Percentiles rank a stretch among this genome's conserved stretches.
These are phyloP conservation scores for Sarocladium kiliense DNA, from an alignment of 2,329 filamentous ascomycete genomes.

Conservation along the genomic window DNA sequence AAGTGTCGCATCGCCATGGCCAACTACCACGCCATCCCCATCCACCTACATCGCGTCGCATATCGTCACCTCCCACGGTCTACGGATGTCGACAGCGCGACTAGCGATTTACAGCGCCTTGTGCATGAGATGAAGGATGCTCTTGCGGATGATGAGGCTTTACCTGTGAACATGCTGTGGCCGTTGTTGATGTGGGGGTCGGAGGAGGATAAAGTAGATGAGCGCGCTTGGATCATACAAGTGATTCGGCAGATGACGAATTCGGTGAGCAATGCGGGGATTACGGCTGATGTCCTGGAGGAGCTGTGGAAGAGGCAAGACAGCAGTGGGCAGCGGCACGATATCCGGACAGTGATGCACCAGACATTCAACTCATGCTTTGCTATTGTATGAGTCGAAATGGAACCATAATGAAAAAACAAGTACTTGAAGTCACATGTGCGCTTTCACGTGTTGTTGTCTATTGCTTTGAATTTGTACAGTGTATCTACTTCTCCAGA, in stretches of 20 bases:
- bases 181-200: slow-evolving; percentile 50
- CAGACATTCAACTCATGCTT: slow-evolving; percentile 46
- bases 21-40: slow-evolving; percentile 51
- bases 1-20: slow-evolving; percentile 51
- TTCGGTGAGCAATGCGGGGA: slow-evolving; percentile 37
- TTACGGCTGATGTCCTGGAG: slow-evolving; percentile 39
- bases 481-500: slow-evolving; percentile 7
- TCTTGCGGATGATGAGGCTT: slow-evolving; percentile 35
- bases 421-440: too few species aligned
- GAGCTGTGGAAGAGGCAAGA: slow-evolving; percentile 41
- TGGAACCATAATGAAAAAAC: not conserved
- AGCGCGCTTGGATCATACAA: slow-evolving; percentile 44
- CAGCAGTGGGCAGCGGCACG: slow-evolving; percentile 30
- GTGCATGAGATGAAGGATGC: slow-evolving; percentile 36
- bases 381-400: slow-evolving; percentile 40
- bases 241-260: slow-evolving; percentile 44
- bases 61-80: slow-evolving; percentile 50
- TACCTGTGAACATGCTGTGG: slow-evolving; percentile 54
- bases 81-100: slow-evolving; percentile 39
- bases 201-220: slow-evolving; percentile 44
- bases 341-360: slow-evolving; percentile 41
- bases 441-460: not conserved
- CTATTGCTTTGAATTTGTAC: not conserved
- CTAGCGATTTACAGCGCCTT: slow-evolving; percentile 43
- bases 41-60: slow-evolving; percentile 52